Conservation (phyloP, 2,329 filamentous ascomycete genomes). For the Coniochaeta pulveracea region DNA sequence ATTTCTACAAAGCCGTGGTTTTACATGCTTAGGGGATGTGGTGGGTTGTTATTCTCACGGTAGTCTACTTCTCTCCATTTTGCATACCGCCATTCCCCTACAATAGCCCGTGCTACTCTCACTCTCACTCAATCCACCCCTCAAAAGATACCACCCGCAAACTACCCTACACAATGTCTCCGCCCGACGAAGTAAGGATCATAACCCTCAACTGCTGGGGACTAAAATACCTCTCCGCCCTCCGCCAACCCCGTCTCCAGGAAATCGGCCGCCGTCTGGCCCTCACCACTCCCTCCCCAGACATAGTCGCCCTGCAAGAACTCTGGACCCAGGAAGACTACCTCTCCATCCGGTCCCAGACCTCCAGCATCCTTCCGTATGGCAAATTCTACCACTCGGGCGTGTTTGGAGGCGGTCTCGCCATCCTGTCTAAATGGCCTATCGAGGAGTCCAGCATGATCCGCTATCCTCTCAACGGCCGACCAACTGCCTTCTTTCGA, state of each 20-base stretch:
- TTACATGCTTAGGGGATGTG: too few relatives aligned
- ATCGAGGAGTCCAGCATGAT: conserved; percentile 84
- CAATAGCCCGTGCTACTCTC: too few relatives aligned
- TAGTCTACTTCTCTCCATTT: too few relatives aligned
- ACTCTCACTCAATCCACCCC: neutral
- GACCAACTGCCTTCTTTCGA: conserved; percentile 85
- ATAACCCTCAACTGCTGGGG: conserved; percentile 97
- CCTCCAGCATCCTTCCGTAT: conserved; percentile 66
- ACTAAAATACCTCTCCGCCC: conserved; percentile 72
- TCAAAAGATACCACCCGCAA: conserved; percentile 15
- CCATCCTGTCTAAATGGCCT: conserved; percentile 83
- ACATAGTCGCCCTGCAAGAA: conserved; percentile 91
- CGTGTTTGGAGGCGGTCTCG: conserved; percentile 80
- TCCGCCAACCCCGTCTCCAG: conserved; percentile 63
- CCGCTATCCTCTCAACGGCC: conserved; percentile 80
- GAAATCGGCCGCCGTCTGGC: conserved; percentile 80
- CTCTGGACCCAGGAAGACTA: conserved; percentile 88
- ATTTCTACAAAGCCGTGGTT: too few relatives aligned
- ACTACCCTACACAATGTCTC: conserved; percentile 8
- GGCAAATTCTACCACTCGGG: conserved; percentile 90
- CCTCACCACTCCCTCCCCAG: conserved; percentile 51
- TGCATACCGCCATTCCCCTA: too few relatives aligned
- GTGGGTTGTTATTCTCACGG: too few relatives aligned
- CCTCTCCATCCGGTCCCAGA: conserved; percentile 61
- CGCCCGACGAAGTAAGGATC: conserved; percentile 57